phyloP scores from a whole-genome alignment of 306 rosid genomes.

The Cucumis melo region DNA sequence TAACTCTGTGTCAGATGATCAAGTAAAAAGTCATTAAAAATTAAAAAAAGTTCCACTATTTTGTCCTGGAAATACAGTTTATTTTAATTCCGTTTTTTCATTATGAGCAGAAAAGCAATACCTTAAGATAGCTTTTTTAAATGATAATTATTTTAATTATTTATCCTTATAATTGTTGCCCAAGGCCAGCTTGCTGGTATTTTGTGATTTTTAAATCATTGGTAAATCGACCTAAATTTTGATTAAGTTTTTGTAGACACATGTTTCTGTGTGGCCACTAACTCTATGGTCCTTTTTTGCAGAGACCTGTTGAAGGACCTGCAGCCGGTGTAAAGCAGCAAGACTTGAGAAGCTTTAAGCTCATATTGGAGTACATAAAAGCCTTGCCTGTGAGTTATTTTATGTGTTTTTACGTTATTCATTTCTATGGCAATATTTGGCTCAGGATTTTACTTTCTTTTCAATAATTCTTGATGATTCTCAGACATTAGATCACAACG shows the following conservation, averaged over 20 bases:
- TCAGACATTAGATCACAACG: not conserved
- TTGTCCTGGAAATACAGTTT: not conserved
- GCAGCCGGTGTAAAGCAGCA: conserved; percentile 31
- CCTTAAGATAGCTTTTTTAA: not conserved
- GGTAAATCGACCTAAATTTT: not conserved
- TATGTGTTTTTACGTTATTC: conserved; percentile 5
- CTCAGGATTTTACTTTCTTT: not conserved
- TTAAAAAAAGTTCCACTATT: not conserved
- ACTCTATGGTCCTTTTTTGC: conserved; percentile 26
- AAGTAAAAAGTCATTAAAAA: not conserved
- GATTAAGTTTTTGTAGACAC: not conserved
- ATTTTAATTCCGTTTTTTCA: not conserved
- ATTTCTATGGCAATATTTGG: not conserved
- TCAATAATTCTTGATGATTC: not conserved
- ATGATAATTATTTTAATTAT: no score
- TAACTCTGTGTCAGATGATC: conserved; percentile 7
- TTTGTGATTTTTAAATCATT: not conserved
- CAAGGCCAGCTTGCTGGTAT: not conserved
- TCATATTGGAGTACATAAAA: conserved; percentile 79
- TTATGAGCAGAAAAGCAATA: not conserved
- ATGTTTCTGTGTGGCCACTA: conserved; percentile 12
- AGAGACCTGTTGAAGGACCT: conserved; percentile 57
- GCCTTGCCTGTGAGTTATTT: conserved; percentile 72
- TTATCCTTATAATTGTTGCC: not conserved
- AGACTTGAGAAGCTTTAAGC: conserved; percentile 87